Evolutionary conservation across 371 early-diverging fungal species (phyloP).

Genomic region (Rhizopus stolonifer): DNA sequence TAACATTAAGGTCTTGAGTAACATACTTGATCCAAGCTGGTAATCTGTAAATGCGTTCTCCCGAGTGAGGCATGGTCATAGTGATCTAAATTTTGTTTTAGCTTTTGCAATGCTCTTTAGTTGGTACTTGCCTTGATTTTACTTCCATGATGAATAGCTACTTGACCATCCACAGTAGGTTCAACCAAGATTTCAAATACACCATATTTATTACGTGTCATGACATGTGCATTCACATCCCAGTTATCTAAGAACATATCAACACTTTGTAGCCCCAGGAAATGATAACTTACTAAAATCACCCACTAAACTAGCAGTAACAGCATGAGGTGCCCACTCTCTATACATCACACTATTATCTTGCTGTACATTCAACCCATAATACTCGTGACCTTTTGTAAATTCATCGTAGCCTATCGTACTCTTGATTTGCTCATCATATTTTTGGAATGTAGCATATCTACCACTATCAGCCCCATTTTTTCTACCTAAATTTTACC

Average conservation of each 20-base stretch:
- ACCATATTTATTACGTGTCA: constrained; percentile 77
- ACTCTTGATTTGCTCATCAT: constrained; percentile 62
- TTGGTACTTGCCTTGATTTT: constrained; percentile 92
- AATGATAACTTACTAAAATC: constrained; percentile 87
- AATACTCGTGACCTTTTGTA: constrained; percentile 71
- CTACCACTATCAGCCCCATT: constrained; percentile 19
- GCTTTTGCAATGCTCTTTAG: not conserved
- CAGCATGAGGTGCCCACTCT: constrained; percentile 92
- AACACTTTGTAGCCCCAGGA: too few relatives aligned
- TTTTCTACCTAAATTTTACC: constrained; percentile 34
- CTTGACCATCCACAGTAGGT: constrained; percentile 50
- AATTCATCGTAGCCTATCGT: constrained; percentile 76
- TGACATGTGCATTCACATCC: constrained; percentile 70
- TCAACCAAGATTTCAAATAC: constrained; percentile 74
- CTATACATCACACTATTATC: constrained; percentile 75
- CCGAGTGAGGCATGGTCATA: constrained; percentile 61
- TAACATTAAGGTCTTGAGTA: constrained; percentile 77
- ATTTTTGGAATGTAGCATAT: constrained; percentile 53
- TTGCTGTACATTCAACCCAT: constrained; percentile 67
- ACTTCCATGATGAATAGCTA: constrained; percentile 77
- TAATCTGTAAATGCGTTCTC: constrained; percentile 81
- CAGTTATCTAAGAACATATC: constrained; percentile 81
- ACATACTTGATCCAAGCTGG: constrained; percentile 86
- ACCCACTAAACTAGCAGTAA: constrained; percentile 77
- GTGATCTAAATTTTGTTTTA: constrained; percentile 50